phyloP scores from a whole-genome alignment of 164 flowering plant species.

The Sextonia rubra region DNA sequence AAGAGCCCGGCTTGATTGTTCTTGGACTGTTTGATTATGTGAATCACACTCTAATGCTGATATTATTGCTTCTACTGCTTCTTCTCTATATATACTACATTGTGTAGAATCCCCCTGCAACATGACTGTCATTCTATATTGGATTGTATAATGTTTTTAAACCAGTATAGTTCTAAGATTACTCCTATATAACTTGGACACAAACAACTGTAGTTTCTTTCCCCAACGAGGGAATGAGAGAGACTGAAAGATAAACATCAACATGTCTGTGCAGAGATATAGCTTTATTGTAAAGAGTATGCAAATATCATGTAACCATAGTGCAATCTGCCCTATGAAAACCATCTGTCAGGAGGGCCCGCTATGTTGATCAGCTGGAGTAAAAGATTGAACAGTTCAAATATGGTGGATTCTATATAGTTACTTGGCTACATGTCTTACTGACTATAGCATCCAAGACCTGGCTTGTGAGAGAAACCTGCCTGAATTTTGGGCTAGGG shows the following conservation, averaged over 20 bases:
- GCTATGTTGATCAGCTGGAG: neutral
- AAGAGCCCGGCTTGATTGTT: slow-evolving; percentile 55
- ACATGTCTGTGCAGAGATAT: neutral
- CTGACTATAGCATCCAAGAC: no score
- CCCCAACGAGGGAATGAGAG: neutral
- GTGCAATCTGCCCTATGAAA: neutral
- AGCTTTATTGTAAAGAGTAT: neutral
- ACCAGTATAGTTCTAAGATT: neutral
- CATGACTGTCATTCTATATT: slow-evolving; percentile 32
- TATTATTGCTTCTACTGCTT: slow-evolving; percentile 49
- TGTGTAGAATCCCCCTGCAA: slow-evolving; percentile 54
- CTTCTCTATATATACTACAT: slow-evolving; percentile 58
- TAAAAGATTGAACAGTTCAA: no score
- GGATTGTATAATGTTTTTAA: neutral
- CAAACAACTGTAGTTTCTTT: neutral
- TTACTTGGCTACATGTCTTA: no score
- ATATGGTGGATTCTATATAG: no score
- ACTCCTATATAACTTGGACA: neutral
- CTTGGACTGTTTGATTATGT: slow-evolving; percentile 34
- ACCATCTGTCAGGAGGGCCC: neutral
- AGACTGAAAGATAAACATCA: neutral
- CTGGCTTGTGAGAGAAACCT: neutral
- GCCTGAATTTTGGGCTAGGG: neutral
- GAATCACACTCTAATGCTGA: slow-evolving; percentile 31
- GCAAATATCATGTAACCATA: neutral